Base-by-base conservation (phyloP, 1,284 basidiomycete species). In the Neonothopanus nambi region DNA sequence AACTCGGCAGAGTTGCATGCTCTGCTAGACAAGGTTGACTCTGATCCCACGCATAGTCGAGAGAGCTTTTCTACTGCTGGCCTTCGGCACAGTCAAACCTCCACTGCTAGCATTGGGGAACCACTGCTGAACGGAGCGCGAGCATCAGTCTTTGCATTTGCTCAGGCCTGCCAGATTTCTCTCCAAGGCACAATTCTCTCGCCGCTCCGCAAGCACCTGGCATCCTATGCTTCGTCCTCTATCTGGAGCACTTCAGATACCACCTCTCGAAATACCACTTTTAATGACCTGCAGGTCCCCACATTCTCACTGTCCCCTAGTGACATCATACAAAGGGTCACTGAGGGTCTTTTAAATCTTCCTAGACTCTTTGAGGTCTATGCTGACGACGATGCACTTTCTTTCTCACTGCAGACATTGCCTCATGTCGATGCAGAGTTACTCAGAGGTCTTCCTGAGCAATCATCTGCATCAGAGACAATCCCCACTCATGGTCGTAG, bases 331-430 rank as follows among this genome's bases (percentile, higher is more conserved):
- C 90, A 95, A 56, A 84, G 87, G 46, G 86, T 98, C 15, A 91
- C 93, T 5, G 97, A 99, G 65, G 94, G 93, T 5, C 73, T 99
- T 44, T 78, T 98, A 37, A 98, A 97, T 70, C 81, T 99, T 5
- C 93, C 96, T 1, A 76, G 95, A 46, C 74, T 98, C 18, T 96
- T 99, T 66, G 95, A 98, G 67, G 89, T 95, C 15, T 95, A 97
- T 65, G 93, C 91, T 3, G 88, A 91, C 50, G 95, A 98, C 67
- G 90, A 92, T 59, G 91, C 91, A 9, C 78, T 97, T n/a, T 84
- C 85, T 1, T 96, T 93, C 70, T 92, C 89, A n/a, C 74, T 95
- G 47, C 82, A 87, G 57, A 93, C 91, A 0, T 75, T 96, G 3
- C 91, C 93, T 0, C 66, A 74, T 56, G 62, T 94, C 51, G 82